Percentiles rank a stretch among this genome's conserved stretches.
Evolutionary conservation across 805 yeast genomes (phyloP).

Genomic region (Myxozyma geophila): DNA sequence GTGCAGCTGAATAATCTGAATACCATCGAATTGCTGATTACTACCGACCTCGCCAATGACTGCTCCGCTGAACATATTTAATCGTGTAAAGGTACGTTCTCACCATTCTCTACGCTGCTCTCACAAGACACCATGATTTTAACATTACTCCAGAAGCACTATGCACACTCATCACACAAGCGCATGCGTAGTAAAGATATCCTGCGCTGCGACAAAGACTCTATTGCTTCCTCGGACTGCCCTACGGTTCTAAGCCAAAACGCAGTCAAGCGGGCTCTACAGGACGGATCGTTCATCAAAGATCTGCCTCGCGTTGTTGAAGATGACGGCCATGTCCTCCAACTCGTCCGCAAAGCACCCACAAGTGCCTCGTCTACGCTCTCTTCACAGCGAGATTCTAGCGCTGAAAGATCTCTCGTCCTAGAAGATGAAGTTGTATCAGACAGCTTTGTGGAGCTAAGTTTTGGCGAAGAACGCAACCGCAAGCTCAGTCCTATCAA

Average conservation of each 20-base stretch:
- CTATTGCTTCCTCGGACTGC: background rate
- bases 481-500: background rate
- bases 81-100: background rate
- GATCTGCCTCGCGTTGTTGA: background rate
- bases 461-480: constrained; percentile 9
- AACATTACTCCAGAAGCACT: background rate
- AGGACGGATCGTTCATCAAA: constrained; percentile 8
- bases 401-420: background rate
- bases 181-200: background rate
- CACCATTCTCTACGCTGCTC: background rate
- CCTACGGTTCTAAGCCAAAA: background rate
- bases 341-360: background rate
- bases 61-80: background rate
- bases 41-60: no score
- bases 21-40: no score
- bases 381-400: background rate
- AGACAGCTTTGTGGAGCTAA: constrained; percentile 3
- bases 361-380: background rate
- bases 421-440: background rate
- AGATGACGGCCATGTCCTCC: constrained; percentile 12
- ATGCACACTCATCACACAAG: background rate
- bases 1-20: no score
- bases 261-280: constrained; percentile 3
- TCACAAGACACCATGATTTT: background rate
- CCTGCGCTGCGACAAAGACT: background rate